phyloP scores from a whole-genome alignment of 345 rosid genomes.

The Eutrema japonicum region DNA sequence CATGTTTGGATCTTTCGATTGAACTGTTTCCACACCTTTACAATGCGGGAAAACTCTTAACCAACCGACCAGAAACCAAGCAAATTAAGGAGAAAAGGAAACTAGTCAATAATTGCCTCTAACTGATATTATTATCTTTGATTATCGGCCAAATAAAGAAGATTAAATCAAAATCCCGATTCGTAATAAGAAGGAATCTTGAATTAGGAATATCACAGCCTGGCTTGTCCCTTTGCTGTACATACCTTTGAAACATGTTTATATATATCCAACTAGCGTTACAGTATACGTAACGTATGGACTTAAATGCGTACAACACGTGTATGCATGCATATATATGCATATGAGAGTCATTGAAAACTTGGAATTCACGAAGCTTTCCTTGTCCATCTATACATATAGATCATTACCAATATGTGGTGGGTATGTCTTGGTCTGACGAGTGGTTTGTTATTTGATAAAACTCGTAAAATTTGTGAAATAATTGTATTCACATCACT shows the following conservation, averaged over 20 bases:
- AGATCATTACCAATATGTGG: neutral
- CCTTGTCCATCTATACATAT: neutral
- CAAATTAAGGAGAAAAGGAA: slow-evolving; percentile 19
- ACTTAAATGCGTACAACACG: slow-evolving; percentile 3
- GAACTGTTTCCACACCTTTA: neutral
- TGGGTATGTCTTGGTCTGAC: no score
- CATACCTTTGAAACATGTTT: neutral
- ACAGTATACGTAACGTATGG: slow-evolving; percentile 22
- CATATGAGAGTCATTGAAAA: neutral
- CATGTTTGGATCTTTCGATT: neutral
- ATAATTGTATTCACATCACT: no score
- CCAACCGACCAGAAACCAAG: slow-evolving; percentile 32
- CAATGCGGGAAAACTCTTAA: slow-evolving; percentile 10
- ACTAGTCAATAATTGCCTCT: slow-evolving; percentile 26
- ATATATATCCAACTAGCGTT: slow-evolving; percentile 15
- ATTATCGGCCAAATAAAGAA: slow-evolving; percentile 10
- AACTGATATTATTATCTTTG: slow-evolving; percentile 3
- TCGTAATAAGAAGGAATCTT: slow-evolving; percentile 31
- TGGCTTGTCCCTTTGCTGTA: slow-evolving; percentile 35
- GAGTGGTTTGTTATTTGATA: no score
- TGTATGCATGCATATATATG: slow-evolving; percentile 27
- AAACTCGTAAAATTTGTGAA: no score
- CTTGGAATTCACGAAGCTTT: slow-evolving; percentile 5
- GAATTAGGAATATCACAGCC: slow-evolving; percentile 35
- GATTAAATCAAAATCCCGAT: neutral